Conservation (phyloP, 495 filamentous ascomycete species). For the Hyaloscypha variabilis region DNA sequence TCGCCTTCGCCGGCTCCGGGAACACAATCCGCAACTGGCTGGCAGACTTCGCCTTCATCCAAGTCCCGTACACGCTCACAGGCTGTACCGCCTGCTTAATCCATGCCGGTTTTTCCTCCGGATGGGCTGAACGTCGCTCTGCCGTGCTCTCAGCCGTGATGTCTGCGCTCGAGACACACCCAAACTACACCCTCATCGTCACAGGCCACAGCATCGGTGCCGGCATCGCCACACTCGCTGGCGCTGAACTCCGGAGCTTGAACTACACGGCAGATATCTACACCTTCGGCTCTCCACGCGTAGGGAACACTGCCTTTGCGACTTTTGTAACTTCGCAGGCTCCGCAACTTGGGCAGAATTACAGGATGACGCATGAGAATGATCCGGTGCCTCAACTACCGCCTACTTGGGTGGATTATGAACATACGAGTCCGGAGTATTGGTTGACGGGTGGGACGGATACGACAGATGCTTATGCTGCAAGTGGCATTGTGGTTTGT, state of each 20-base stretch:
- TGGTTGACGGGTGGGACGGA: conserved; percentile 5
- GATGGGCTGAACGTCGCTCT: not conserved
- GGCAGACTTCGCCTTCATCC: not conserved
- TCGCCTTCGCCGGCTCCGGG: not conserved
- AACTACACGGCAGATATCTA: not conserved
- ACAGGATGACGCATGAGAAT: conserved; percentile 8
- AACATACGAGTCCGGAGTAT: conserved; percentile 11
- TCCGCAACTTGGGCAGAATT: not conserved
- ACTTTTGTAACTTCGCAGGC: not conserved
- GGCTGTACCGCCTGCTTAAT: not conserved
- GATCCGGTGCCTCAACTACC: conserved; percentile 6
- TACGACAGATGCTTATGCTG: not conserved
- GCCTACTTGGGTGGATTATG: not conserved
- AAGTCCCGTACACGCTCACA: not conserved
- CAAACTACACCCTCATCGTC: not conserved
- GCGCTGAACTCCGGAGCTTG: not conserved
- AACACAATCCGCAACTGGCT: not conserved
- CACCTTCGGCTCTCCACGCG: not conserved
- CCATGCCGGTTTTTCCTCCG: not conserved
- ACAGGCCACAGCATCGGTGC: conserved; percentile 2
- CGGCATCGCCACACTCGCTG: not conserved
- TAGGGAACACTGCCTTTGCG: not conserved
- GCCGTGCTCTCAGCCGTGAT: not conserved
- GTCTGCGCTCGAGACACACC: not conserved
- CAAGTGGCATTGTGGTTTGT: not conserved